phyloP scores from a whole-genome alignment of 1,284 basidiomycete species.

The Ceratobasidium sp. region DNA sequence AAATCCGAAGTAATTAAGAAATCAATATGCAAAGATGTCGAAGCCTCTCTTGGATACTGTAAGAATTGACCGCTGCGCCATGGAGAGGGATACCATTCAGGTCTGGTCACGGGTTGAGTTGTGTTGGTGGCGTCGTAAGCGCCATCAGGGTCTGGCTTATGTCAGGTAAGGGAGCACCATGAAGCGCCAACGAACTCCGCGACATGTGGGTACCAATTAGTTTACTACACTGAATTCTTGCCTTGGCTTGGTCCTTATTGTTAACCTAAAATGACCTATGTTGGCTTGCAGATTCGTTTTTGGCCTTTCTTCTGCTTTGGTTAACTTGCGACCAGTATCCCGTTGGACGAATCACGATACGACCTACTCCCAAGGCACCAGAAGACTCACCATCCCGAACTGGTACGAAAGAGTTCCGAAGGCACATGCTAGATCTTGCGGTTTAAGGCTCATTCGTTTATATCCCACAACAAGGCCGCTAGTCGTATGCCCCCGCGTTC shows the following conservation, averaged over 20 bases:
- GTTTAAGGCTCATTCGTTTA: background rate
- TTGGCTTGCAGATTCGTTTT: background rate
- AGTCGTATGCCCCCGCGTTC: constrained; percentile 37
- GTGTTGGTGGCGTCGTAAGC: background rate
- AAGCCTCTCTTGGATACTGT: no score
- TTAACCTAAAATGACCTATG: background rate
- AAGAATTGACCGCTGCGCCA: background rate
- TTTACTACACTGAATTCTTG: background rate
- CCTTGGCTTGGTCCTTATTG: background rate
- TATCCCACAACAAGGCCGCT: background rate
- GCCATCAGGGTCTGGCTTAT: constrained; percentile 15
- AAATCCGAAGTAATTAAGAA: no score
- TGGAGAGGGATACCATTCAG: no score
- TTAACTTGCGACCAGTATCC: background rate
- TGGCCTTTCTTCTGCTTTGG: background rate
- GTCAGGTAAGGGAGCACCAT: background rate
- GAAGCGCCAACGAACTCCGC: constrained; percentile 30
- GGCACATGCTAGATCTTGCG: background rate
- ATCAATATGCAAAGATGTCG: no score
- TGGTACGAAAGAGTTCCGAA: constrained; percentile 13
- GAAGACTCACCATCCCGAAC: background rate
- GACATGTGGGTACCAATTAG: constrained; percentile 29
- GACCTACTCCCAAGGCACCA: background rate
- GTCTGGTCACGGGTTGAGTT: no score
- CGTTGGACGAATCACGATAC: constrained; percentile 11